These are phyloP conservation scores for Tetrastigma voinierianum DNA, from an alignment of 164 flowering plant species.

Conservation along the genomic window DNA sequence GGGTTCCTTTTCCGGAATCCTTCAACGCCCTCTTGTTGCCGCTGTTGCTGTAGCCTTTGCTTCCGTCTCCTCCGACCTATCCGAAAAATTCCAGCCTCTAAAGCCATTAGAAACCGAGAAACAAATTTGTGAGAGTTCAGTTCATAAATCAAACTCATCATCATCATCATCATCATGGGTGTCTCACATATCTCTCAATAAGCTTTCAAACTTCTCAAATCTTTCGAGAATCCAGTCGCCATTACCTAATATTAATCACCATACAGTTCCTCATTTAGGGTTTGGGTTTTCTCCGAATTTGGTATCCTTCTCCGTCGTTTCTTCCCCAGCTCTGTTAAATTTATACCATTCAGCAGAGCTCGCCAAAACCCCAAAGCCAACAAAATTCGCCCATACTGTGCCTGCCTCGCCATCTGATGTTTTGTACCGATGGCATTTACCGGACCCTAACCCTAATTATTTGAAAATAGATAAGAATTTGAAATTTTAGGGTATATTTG, in stretches of 20 bases:
- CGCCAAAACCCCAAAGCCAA: slow-evolving; percentile 47
- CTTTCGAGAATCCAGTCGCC: slow-evolving; percentile 48
- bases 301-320: slow-evolving; percentile 22
- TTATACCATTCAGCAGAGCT: slow-evolving; percentile 64
- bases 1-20: slow-evolving; percentile 71
- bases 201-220: slow-evolving; percentile 49
- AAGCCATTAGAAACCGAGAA: slow-evolving; percentile 28
- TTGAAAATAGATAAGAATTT: too few species aligned
- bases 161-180: slow-evolving; percentile 71
- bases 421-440: slow-evolving; percentile 90
- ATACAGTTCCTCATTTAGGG: slow-evolving; percentile 23
- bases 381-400: slow-evolving; percentile 13
- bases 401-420: slow-evolving; percentile 49
- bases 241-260: slow-evolving; percentile 38
- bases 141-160: slow-evolving; percentile 32
- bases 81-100: slow-evolving; percentile 38
- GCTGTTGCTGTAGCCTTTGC: slow-evolving; percentile 71
- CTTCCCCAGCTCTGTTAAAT: slow-evolving; percentile 39
- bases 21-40: slow-evolving; percentile 69
- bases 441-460: slow-evolving; percentile 52
- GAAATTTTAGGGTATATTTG: too few species aligned
- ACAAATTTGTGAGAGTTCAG: slow-evolving; percentile 11
- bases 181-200: slow-evolving; percentile 46
- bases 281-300: slow-evolving; percentile 8
- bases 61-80: slow-evolving; percentile 54